Evolutionary conservation across 2,329 filamentous ascomycete species (phyloP).

Genomic region (Ustulina deusta): DNA sequence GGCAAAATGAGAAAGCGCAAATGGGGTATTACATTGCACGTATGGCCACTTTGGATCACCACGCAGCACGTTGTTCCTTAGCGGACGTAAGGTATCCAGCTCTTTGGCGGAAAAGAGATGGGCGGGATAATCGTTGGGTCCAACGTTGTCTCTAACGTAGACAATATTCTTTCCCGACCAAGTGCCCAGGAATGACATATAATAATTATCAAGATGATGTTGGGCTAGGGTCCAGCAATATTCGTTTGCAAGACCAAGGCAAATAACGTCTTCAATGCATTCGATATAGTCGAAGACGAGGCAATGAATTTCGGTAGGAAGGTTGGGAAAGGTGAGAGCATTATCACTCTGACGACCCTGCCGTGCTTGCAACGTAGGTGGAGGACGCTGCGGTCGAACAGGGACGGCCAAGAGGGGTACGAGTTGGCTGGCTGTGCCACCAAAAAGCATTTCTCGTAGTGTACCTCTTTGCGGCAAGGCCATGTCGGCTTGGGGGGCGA

Average conservation of each 20-base stretch:
- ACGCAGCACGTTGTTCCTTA: not conserved
- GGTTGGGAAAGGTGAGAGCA: not conserved
- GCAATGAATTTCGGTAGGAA: not conserved
- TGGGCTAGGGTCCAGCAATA: not conserved
- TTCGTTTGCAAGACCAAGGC: constrained; percentile 2
- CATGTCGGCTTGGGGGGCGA: not conserved
- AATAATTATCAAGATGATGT: not conserved
- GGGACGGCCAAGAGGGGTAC: not conserved
- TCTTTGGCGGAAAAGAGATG: not conserved
- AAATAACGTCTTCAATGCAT: not conserved
- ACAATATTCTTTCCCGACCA: not conserved
- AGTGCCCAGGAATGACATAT: not conserved
- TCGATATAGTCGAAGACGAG: constrained; percentile 7
- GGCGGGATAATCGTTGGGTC: not conserved
- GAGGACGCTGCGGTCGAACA: not conserved
- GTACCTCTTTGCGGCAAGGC: not conserved
- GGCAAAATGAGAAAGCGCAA: no score
- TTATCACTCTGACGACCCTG: not conserved
- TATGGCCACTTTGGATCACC: not conserved
- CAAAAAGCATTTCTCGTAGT: not conserved
- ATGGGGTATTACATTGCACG: constrained; percentile 1
- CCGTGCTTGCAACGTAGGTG: no score
- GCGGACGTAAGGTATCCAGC: not conserved
- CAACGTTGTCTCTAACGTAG: not conserved
- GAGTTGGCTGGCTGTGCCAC: not conserved